A percentile compares a stretch with the other conserved stretches of the same genome.
Conservation (phyloP, 495 filamentous ascomycete genomes). For the Cenococcum geophilum region DNA sequence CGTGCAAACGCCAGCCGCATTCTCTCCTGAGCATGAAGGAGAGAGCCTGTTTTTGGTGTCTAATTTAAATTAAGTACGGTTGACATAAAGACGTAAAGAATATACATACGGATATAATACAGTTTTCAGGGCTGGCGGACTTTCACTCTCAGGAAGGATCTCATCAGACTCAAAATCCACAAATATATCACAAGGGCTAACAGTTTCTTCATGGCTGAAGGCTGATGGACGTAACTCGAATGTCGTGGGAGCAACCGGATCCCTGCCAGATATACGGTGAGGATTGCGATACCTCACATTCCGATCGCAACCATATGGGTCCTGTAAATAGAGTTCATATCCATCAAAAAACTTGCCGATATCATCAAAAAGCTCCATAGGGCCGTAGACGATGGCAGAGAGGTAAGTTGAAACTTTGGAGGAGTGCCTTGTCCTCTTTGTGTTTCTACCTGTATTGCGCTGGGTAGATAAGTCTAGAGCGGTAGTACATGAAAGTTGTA, state of each 20-base stretch:
- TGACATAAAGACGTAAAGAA: too few relatives aligned
- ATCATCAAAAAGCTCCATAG: conserved; percentile 1
- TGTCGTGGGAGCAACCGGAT: conserved; percentile 3
- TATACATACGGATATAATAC: too few relatives aligned
- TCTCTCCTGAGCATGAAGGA: conserved; percentile 20
- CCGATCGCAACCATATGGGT: conserved; percentile 15
- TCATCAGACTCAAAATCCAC: too few relatives aligned
- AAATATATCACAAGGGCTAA: too few relatives aligned
- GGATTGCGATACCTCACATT: conserved; percentile 18
- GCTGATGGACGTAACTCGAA: not conserved
- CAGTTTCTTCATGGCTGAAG: too few relatives aligned
- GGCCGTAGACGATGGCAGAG: conserved; percentile 5
- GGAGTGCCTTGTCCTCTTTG: too few relatives aligned
- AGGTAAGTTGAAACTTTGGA: too few relatives aligned
- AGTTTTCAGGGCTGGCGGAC: too few relatives aligned
- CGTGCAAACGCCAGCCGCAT: conserved; percentile 1
- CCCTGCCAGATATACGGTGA: conserved; percentile 5
- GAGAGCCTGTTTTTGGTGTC: conserved; percentile 22
- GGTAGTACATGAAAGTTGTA: too few relatives aligned
- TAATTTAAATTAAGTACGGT: not conserved
- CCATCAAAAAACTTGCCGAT: conserved; percentile 6
- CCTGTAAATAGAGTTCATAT: conserved; percentile 13
- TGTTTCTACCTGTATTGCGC: too few relatives aligned
- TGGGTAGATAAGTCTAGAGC: too few relatives aligned
- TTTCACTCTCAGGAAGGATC: too few relatives aligned